Percentiles rank a stretch among this genome's conserved stretches.
These are phyloP conservation scores for Hypoxylon fragiforme DNA, from an alignment of 495 filamentous ascomycete species.

Conservation along the genomic window DNA sequence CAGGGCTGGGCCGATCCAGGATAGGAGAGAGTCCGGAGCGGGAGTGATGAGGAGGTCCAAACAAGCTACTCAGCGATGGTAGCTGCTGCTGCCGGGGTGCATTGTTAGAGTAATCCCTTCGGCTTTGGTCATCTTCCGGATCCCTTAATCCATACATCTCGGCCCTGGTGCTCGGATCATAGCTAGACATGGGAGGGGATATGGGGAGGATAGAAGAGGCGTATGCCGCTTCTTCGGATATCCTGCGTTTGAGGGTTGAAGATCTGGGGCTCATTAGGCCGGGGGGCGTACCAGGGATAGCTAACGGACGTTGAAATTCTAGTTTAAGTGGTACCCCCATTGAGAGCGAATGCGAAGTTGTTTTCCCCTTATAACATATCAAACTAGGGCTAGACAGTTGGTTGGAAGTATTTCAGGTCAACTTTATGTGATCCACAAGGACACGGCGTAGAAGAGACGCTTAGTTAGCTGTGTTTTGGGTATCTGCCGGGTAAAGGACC, in stretches of 20 bases:
- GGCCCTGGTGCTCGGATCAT: conserved; percentile 50
- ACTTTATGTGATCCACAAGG: conserved; percentile 6
- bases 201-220: conserved; percentile 26
- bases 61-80: conserved; percentile 57
- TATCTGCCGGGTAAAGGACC: conserved; percentile 34
- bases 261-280: conserved; percentile 49
- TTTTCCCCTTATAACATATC: conserved; percentile 32
- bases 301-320: conserved; percentile 49
- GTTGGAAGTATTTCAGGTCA: conserved; percentile 1
- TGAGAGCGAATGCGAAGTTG: conserved; percentile 40
- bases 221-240: conserved; percentile 46
- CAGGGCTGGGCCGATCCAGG: conserved; percentile 46
- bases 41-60: conserved; percentile 47
- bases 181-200: conserved; percentile 57
- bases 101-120: conserved; percentile 36
- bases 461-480: conserved; percentile 20
- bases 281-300: conserved; percentile 49
- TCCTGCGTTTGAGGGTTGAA: conserved; percentile 41
- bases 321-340: conserved; percentile 52
- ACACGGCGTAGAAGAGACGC: conserved; percentile 12
- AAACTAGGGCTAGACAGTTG: conserved; percentile 9
- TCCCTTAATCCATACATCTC: conserved; percentile 47
- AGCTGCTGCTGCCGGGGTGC: conserved; percentile 53
- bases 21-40: conserved; percentile 48
- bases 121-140: conserved; percentile 37